Evolutionary conservation across 306 rosid genomes (phyloP).

Genomic region (Pyrus communis): DNA sequence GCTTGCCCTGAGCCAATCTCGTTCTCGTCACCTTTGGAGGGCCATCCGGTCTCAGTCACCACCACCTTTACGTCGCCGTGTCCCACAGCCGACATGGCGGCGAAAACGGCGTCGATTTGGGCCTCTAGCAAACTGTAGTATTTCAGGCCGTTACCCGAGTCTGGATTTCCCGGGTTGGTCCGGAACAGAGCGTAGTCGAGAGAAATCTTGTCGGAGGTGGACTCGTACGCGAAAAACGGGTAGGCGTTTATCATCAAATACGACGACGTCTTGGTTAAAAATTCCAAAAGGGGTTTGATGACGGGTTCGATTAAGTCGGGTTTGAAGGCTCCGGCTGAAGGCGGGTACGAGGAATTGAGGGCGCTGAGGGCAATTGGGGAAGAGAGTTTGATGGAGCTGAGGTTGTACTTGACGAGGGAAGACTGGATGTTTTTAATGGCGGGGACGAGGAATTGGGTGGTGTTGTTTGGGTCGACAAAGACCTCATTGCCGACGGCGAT

Average conservation of each 20-base stretch:
- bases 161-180: constrained; percentile 54
- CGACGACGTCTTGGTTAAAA: constrained; percentile 48
- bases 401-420: constrained; percentile 31
- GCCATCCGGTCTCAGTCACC: constrained; percentile 83
- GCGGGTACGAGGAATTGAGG: constrained; percentile 54
- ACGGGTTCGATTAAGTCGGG: constrained; percentile 54
- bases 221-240: constrained; percentile 66
- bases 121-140: constrained; percentile 58
- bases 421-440: constrained; percentile 65
- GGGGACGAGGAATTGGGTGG: constrained; percentile 53
- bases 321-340: constrained; percentile 73
- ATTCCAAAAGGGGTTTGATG: constrained; percentile 58
- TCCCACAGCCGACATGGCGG: constrained; percentile 65
- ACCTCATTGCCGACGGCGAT: constrained; percentile 86
- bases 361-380: constrained; percentile 68
- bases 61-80: constrained; percentile 45
- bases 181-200: constrained; percentile 52
- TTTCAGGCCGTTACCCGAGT: constrained; percentile 61
- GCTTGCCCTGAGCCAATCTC: constrained; percentile 49
- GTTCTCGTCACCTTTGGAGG: constrained; percentile 56
- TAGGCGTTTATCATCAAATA: constrained; percentile 68
- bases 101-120: constrained; percentile 73
- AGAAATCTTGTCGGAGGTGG: constrained; percentile 40
- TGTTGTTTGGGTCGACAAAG: constrained; percentile 60
- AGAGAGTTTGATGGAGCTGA: constrained; percentile 48